Percentiles rank a stretch among this genome's conserved stretches.
Evolutionary conservation across 2,329 filamentous ascomycete genomes (phyloP).

Genomic region (Pyricularia grisea): DNA sequence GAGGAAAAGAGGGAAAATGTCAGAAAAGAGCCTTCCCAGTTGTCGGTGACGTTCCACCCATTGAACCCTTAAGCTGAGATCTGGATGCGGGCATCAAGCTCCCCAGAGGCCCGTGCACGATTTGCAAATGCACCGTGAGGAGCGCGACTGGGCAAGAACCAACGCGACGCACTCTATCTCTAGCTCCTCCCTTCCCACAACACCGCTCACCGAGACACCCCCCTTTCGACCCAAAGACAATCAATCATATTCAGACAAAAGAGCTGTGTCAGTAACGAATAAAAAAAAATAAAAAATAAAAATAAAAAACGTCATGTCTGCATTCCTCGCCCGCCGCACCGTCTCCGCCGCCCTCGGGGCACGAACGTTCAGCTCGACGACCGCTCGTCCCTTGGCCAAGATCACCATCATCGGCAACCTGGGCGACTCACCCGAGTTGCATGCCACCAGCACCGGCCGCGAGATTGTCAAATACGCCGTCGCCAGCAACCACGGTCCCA

Average conservation of each 20-base stretch:
- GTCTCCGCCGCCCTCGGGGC: constrained; percentile 28
- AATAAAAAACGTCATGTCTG: constrained; percentile 25
- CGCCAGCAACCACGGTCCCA: constrained; percentile 56
- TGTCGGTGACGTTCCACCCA: no score
- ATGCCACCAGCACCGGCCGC: constrained; percentile 57
- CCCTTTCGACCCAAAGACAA: not conserved
- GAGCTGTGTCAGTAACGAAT: not conserved
- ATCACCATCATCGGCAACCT: constrained; percentile 85
- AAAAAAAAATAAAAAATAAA: constrained; percentile 12
- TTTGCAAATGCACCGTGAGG: not conserved
- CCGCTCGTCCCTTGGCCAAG: constrained; percentile 58
- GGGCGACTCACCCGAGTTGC: constrained; percentile 67
- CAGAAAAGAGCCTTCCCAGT: no score
- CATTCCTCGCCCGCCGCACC: constrained; percentile 43
- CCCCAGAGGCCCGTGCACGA: not conserved
- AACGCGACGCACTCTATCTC: not conserved
- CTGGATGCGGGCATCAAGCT: no score
- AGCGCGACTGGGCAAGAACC: not conserved
- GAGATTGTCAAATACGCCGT: constrained; percentile 72
- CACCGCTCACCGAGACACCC: not conserved
- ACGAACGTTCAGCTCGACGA: constrained; percentile 70
- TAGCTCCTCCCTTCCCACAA: not conserved
- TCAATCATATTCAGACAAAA: not conserved
- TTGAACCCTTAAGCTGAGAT: no score
- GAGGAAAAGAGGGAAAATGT: no score